Evolutionary conservation across 2,329 filamentous ascomycete genomes (phyloP), one percentile per base, ranked within the genome.

Genomic region (Apiospora koreana): DNA sequence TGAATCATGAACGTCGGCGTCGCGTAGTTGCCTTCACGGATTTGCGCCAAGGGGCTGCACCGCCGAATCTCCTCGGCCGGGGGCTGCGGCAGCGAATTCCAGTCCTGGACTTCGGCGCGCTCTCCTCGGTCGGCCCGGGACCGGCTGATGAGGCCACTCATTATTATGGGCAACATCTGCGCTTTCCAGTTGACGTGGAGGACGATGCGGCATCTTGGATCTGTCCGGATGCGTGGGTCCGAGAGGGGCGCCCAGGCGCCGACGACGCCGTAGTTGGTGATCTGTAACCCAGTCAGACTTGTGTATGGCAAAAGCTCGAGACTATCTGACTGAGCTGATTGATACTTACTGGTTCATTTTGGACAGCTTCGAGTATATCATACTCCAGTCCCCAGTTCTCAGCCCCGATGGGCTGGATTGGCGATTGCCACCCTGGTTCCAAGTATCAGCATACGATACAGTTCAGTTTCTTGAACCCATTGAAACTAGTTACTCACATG

Each of bases 1-100:
- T 79, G 77, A 12, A 79, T 71, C 31, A 80, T 41, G 68, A 76
- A 81, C 0, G 79, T 80, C 23, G 79, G 78, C 58, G 74, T 75
- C 1, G 42, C 45, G 64, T 79, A 80, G 6, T 62, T 71, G 8
- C 76, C 77, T 1, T 1, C 12, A 0, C 65, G 42, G 45, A 80
- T 73, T 23, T 79, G 79, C 0, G 76, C 73, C n/a, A 71, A 65
- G 0, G 78, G 75, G 64, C 77, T 77, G 38, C 69, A 74, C 21
- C 72, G 72, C 16, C 64, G 35, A 35, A 77, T 69, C 10, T 46
- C 9, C 2, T 74, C 74, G 7, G 67, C 62, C 16, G 42, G 9
- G 9, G 72, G 74, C 68, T 69, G 72, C n/a, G 73, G 70, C 0
- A 70, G 68, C 0, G 48, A 45, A 45, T 72, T 72, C 72, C 73